Percentiles rank a stretch among this genome's conserved stretches.
Conservation (phyloP, 2,329 filamentous ascomycete species). For the Cercospora brassicicola region DNA sequence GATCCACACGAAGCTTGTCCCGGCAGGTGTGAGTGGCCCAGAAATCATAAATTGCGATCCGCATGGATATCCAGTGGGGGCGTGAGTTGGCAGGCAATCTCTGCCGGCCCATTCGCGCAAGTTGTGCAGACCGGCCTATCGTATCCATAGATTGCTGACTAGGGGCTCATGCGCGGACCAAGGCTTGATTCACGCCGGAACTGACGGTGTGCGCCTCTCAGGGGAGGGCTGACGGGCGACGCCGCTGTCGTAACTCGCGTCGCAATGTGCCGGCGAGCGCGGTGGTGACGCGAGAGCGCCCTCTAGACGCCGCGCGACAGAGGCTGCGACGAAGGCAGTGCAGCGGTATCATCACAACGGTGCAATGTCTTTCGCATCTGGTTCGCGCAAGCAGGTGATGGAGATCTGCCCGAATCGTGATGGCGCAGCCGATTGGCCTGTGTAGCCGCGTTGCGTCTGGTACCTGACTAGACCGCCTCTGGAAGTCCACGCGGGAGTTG, state of each 20-base stretch:
- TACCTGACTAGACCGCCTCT: slow-evolving; percentile 3
- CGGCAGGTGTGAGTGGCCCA: slow-evolving; percentile 11
- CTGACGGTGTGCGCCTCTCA: background rate
- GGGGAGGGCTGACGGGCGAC: background rate
- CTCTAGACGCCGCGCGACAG: background rate
- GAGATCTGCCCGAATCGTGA: background rate
- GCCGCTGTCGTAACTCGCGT: background rate
- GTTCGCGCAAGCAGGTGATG: background rate
- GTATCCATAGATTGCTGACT: slow-evolving; percentile 6
- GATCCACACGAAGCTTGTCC: slow-evolving; percentile 11
- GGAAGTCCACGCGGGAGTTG: background rate
- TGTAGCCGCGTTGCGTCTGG: background rate
- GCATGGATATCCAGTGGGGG: slow-evolving; percentile 4
- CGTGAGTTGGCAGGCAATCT: slow-evolving; percentile 14
- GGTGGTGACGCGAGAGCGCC: background rate
- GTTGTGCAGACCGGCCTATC: background rate
- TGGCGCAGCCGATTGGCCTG: background rate
- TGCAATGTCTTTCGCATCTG: background rate
- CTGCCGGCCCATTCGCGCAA: background rate
- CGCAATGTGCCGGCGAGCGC: background rate
- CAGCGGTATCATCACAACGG: background rate
- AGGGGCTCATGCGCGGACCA: slow-evolving; percentile 2
- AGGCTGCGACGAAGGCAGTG: background rate
- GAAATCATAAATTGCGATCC: slow-evolving; percentile 16
- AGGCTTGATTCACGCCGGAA: slow-evolving; percentile 6